phyloP scores from a whole-genome alignment of 2,329 filamentous ascomycete genomes.

The Karstenula rhodostoma region DNA sequence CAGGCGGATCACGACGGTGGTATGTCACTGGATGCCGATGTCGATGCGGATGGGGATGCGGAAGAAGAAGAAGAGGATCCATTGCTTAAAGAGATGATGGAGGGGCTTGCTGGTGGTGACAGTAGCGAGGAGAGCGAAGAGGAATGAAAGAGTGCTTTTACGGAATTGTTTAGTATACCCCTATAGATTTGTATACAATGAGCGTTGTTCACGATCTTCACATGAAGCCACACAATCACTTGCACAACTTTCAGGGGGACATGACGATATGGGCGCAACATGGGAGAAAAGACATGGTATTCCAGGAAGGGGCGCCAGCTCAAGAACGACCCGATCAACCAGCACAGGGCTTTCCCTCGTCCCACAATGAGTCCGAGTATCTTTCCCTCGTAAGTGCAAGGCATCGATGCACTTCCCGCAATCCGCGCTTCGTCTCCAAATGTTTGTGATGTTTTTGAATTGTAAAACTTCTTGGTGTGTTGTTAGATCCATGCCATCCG shows the following conservation, averaged over 20 bases:
- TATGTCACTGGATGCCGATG: slow-evolving; percentile 15
- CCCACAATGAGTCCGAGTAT: slow-evolving; percentile 71
- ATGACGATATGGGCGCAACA: neutral
- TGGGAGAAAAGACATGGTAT: slow-evolving; percentile 26
- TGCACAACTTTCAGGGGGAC: neutral
- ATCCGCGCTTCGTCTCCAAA: slow-evolving; percentile 18
- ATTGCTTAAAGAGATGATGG: slow-evolving; percentile 54
- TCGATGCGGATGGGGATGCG: slow-evolving; percentile 20
- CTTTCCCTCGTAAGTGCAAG: slow-evolving; percentile 99
- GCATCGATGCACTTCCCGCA: slow-evolving; percentile 46
- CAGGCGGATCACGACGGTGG: slow-evolving; percentile 4
- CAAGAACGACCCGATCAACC: slow-evolving; percentile 82
- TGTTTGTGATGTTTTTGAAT: slow-evolving; percentile 24
- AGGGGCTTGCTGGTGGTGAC: slow-evolving; percentile 48
- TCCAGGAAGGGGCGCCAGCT: slow-evolving; percentile 73
- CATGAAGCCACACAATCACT: neutral
- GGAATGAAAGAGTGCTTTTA: slow-evolving; percentile 35
- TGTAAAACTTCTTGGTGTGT: slow-evolving; percentile 19
- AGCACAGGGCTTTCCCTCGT: slow-evolving; percentile 99
- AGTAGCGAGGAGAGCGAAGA: slow-evolving; percentile 56
- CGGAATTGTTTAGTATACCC: slow-evolving; percentile 11
- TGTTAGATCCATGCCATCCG: slow-evolving; percentile 27
- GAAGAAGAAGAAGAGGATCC: slow-evolving; percentile 50
- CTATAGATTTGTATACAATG: neutral
- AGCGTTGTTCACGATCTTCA: neutral